Conservation (phyloP, 495 filamentous ascomycete genomes). For the Viridothelium virens region DNA sequence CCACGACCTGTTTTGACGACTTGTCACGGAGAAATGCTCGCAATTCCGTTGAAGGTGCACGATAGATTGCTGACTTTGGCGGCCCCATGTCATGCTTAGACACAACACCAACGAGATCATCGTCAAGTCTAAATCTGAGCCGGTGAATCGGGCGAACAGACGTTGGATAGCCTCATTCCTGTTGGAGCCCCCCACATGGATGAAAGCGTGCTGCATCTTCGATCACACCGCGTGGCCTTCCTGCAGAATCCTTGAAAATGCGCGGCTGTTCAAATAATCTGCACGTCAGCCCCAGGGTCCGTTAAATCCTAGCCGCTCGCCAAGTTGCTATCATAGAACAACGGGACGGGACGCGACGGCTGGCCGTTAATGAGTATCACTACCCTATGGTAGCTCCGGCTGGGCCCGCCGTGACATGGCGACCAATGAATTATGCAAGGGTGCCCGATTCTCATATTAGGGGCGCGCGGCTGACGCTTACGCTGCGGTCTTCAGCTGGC, state of each 20-base stretch:
- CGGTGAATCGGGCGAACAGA: background rate
- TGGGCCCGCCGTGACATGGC: background rate
- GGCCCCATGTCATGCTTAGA: too few relatives aligned
- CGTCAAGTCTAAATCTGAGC: background rate
- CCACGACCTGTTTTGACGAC: background rate
- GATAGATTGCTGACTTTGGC: too few relatives aligned
- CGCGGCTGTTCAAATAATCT: background rate
- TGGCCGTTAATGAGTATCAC: background rate
- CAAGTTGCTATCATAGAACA: background rate
- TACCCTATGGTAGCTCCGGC: background rate
- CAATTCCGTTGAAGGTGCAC: too few relatives aligned
- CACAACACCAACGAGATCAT: too few relatives aligned
- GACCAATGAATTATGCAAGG: background rate
- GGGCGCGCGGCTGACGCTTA: conserved; percentile 9
- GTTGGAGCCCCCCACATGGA: background rate
- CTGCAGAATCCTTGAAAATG: background rate
- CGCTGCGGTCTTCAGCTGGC: background rate
- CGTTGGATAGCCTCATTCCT: background rate
- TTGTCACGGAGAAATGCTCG: too few relatives aligned
- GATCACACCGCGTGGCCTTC: background rate
- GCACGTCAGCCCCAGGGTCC: background rate
- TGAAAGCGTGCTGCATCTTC: background rate
- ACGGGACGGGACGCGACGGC: conserved; percentile 2
- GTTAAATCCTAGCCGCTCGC: background rate
- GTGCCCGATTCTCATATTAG: background rate